phyloP scores from a whole-genome alignment of 805 yeast species.

The Candida tallmaniae region DNA sequence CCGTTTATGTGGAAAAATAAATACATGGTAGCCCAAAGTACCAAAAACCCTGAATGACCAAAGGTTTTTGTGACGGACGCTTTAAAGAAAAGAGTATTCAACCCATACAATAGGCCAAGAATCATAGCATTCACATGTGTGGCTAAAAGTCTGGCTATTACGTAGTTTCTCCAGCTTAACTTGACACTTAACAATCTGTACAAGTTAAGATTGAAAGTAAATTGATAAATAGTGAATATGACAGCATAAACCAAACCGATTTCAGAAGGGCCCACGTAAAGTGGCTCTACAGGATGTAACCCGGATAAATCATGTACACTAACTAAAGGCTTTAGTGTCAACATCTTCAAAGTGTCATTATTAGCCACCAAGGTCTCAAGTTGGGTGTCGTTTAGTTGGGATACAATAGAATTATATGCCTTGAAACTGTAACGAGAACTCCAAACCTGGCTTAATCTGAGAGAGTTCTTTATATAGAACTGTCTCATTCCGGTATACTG shows the following conservation, averaged over 20 bases:
- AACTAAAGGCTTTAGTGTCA: slow-evolving; percentile 20
- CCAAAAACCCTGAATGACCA: slow-evolving; percentile 29
- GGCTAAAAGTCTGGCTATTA: slow-evolving; percentile 23
- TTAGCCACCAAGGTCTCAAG: slow-evolving; percentile 6
- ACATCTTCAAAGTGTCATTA: slow-evolving; percentile 15
- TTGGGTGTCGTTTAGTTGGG: slow-evolving; percentile 13
- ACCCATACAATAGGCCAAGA: slow-evolving; percentile 25
- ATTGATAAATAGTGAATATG: slow-evolving; percentile 31
- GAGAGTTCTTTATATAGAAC: slow-evolving; percentile 22
- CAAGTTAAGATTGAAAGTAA: slow-evolving; percentile 26
- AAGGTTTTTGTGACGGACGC: slow-evolving; percentile 21
- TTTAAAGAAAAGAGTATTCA: slow-evolving; percentile 28
- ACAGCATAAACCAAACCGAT: slow-evolving; percentile 30
- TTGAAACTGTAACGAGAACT: slow-evolving; percentile 14
- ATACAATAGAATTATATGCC: slow-evolving; percentile 16
- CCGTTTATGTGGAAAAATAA: slow-evolving; percentile 25
- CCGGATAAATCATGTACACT: slow-evolving; percentile 19
- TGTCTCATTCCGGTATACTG: slow-evolving; percentile 28
- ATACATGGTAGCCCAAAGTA: slow-evolving; percentile 28
- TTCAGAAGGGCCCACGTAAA: slow-evolving; percentile 28
- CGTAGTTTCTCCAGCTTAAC: slow-evolving; percentile 20
- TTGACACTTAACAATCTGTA: slow-evolving; percentile 15
- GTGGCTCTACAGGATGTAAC: slow-evolving; percentile 13
- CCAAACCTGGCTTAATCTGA: slow-evolving; percentile 18
- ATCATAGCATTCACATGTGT: slow-evolving; percentile 27